These are phyloP conservation scores for Neofusicoccum umdonicola DNA, from an alignment of 2,329 filamentous ascomycete genomes.

Conservation along the genomic window DNA sequence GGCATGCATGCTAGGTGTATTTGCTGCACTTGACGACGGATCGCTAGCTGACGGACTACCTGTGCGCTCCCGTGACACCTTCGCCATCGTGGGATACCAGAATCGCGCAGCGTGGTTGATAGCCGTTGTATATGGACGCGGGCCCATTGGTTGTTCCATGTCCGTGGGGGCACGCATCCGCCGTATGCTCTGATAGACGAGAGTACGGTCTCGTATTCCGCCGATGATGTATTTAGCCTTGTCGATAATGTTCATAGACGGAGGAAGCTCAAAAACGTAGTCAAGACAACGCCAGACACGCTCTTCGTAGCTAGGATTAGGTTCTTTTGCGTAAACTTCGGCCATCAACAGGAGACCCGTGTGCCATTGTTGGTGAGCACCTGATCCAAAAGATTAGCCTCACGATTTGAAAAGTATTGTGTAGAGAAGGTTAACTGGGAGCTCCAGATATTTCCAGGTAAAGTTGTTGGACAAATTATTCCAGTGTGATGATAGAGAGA, in stretches of 20 bases:
- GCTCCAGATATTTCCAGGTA: background rate
- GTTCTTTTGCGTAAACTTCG: constrained; percentile 62
- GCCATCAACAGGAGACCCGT: constrained; percentile 66
- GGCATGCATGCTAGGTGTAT: background rate
- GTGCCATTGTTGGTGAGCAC: constrained; percentile 72
- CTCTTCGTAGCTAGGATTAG: constrained; percentile 56
- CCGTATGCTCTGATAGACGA: constrained; percentile 59
- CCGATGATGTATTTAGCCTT: constrained; percentile 62
- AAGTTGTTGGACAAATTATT: constrained; percentile 13
- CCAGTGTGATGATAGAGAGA: background rate
- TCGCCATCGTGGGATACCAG: constrained; percentile 15
- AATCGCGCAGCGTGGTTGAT: constrained; percentile 8
- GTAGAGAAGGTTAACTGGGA: background rate
- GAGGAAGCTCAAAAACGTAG: constrained; percentile 66
- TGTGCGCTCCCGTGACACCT: constrained; percentile 1
- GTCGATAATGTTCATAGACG: constrained; percentile 49
- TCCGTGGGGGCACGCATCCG: constrained; percentile 55
- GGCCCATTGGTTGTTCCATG: constrained; percentile 31
- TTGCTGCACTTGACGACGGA: background rate
- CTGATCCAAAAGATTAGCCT: constrained; percentile 29
- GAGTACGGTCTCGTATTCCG: constrained; percentile 61
- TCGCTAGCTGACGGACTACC: background rate
- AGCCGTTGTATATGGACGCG: constrained; percentile 12
- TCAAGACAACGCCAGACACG: constrained; percentile 71
- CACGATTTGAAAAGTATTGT: background rate